These are phyloP conservation scores for Lupinus albus DNA, from an alignment of 306 rosid genomes.

Conservation along the genomic window DNA sequence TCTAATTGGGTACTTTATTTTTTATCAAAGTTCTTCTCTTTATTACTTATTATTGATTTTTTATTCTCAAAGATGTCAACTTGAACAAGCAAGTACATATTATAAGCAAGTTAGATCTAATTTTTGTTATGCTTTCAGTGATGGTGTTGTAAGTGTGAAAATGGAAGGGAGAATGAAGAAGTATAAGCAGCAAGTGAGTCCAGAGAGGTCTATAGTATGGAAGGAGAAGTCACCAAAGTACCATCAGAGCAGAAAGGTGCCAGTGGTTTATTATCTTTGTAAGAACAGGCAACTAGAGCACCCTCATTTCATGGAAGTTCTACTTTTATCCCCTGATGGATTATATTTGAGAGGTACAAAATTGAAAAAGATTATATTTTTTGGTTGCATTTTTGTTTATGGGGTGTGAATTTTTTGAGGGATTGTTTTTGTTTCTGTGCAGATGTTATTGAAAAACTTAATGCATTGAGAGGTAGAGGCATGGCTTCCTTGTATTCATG, in stretches of 20 bases:
- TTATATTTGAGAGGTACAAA: slow-evolving; percentile 72
- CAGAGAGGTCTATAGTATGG: slow-evolving; percentile 91
- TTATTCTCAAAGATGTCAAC: slow-evolving; percentile 5
- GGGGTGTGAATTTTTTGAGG: slow-evolving; percentile 16
- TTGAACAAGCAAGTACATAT: not conserved
- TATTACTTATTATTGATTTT: slow-evolving; percentile 2
- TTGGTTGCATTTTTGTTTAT: not conserved
- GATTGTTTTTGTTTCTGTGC: slow-evolving; percentile 26
- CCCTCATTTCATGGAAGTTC: slow-evolving; percentile 97
- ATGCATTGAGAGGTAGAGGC: slow-evolving; percentile 87
- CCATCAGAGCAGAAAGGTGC: slow-evolving; percentile 73
- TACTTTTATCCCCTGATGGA: slow-evolving; percentile 68
- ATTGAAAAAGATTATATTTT: not conserved
- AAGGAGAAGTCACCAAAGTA: slow-evolving; percentile 87
- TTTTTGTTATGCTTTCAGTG: not conserved
- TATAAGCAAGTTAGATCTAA: slow-evolving; percentile 29
- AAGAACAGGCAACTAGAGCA: slow-evolving; percentile 89
- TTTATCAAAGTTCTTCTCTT: not conserved
- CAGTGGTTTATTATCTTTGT: slow-evolving; percentile 83
- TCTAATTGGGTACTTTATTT: slow-evolving; percentile 12
- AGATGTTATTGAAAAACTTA: slow-evolving; percentile 85
- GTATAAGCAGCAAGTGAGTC: slow-evolving; percentile 72
- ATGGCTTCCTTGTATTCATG: slow-evolving; percentile 84
- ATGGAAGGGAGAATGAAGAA: slow-evolving; percentile 82
- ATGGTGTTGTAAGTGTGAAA: slow-evolving; percentile 33